phyloP scores from a whole-genome alignment of 805 yeast species.

The Metschnikowia bowlesiae region DNA sequence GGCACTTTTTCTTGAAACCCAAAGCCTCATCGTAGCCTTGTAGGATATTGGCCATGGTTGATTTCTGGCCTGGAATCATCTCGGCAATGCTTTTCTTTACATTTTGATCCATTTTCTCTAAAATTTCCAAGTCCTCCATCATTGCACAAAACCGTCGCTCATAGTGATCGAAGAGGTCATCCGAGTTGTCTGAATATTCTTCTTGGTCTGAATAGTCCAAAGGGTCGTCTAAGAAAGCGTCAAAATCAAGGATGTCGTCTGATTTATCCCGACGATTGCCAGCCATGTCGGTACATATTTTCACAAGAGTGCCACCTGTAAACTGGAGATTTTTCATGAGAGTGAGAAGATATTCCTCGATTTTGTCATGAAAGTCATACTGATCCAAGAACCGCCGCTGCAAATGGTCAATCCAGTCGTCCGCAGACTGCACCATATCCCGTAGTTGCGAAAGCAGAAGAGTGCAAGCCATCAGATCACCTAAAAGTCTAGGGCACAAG shows the following conservation, averaged over 20 bases:
- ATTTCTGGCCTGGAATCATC: neutral
- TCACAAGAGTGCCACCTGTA: neutral
- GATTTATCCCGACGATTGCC: neutral
- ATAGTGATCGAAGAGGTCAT: neutral
- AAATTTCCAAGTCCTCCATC: neutral
- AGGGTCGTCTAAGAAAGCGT: too few species aligned
- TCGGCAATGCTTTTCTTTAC: neutral
- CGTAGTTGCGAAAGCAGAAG: neutral
- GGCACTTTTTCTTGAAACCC: neutral
- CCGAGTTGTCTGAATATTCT: too few species aligned
- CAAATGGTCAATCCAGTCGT: neutral
- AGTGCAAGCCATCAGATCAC: neutral
- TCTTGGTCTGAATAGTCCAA: neutral
- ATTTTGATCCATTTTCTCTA: neutral
- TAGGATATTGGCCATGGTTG: neutral
- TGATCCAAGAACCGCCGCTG: neutral
- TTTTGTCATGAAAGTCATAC: neutral
- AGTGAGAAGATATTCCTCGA: neutral
- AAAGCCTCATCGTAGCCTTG: neutral
- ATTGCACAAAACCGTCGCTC: neutral
- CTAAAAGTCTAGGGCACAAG: neutral
- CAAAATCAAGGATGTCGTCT: neutral
- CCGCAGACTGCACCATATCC: neutral
- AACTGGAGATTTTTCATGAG: neutral
- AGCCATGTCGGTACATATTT: neutral